Evolutionary conservation across 2,329 filamentous ascomycete species (phyloP), one percentile per base, ranked within the genome.

Genomic region (Mollisiaceae sp.): DNA sequence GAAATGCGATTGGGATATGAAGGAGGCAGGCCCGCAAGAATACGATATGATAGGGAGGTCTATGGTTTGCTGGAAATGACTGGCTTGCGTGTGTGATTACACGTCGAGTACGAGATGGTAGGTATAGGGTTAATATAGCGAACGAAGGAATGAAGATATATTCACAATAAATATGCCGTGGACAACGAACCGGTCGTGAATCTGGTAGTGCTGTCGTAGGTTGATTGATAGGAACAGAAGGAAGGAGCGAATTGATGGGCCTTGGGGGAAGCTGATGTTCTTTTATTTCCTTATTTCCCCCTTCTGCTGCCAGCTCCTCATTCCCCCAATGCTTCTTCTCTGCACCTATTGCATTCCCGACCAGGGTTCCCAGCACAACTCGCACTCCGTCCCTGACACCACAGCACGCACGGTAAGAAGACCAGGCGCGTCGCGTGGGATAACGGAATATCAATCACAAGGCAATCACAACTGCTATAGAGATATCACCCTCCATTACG

Each of bases 301-400:
- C 55, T 57, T 41, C n/a, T 57, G 32, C 32, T n/a, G 38, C 54
- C 59, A 24, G n/a, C 32, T 22, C 59, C 20, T 35, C 43, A 15
- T 18, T 20, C 39, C 47, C 59, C 22, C 32, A 15, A n/a, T 52
- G 24, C 27, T 35, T 39, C 59, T 52, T 35, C 43, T 60, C 36
- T 50, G 39, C 43, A 35, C 39, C 27, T 60, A 12, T 50, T 35
- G 32, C 57, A 59, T 47, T 24, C 43, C 27, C 27, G 59, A 50
- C 59, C 43, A 60, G 59, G 59, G 59, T 60, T 52, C 59, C 59
- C 18, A 54, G 59, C 43, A 35, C 20, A 12, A 24, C 15, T 18
- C 20, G 22, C 18, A 20, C 5, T 24, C 20, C 27, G 27, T 35
- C 58, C 45, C 54, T 43, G 54, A 39, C 43, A 54, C 43, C 59